Conservation (phyloP, 2,329 filamentous ascomycete genomes). For the Trichothecium roseum region DNA sequence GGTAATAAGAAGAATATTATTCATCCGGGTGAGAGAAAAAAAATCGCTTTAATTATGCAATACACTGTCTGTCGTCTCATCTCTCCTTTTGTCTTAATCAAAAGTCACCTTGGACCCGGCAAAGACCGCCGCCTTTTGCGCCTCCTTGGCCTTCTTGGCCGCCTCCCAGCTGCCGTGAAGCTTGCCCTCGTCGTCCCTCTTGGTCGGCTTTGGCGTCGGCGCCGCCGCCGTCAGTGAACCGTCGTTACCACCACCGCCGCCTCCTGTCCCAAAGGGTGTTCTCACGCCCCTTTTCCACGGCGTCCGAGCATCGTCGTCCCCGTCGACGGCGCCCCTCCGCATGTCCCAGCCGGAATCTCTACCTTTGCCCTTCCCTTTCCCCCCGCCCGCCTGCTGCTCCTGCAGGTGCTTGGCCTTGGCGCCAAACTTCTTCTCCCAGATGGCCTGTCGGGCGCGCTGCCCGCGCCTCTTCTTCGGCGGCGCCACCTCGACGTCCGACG, state of each 20-base stretch:
- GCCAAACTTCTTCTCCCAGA: constrained; percentile 75
- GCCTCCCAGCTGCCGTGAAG: constrained; percentile 59
- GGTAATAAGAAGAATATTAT: too few species aligned
- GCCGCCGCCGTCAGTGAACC: constrained; percentile 8
- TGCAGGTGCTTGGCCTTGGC: constrained; percentile 57
- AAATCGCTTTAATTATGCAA: too few species aligned
- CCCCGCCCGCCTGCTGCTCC: constrained; percentile 25
- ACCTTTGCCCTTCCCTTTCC: constrained; percentile 11
- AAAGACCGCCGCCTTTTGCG: constrained; percentile 40
- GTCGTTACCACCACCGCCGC: constrained; percentile 2
- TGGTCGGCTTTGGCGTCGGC: constrained; percentile 18
- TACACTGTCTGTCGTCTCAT: too few species aligned
- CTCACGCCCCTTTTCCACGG: constrained; percentile 44
- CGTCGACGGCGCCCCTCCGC: constrained; percentile 42
- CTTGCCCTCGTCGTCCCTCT: constrained; percentile 38
- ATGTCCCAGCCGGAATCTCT: constrained; percentile 48
- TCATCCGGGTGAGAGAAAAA: too few species aligned
- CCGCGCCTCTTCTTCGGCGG: constrained; percentile 63
- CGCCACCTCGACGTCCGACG: constrained; percentile 55
- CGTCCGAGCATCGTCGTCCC: constrained; percentile 24
- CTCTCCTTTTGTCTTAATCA: too few species aligned
- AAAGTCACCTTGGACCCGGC: constrained; percentile 49
- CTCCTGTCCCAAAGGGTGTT: constrained; percentile 18
- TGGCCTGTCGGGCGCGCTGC: constrained; percentile 66
- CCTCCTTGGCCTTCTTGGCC: constrained; percentile 50